Conservation (phyloP, 1,284 basidiomycete species). For the Leccinum fuscescens region DNA sequence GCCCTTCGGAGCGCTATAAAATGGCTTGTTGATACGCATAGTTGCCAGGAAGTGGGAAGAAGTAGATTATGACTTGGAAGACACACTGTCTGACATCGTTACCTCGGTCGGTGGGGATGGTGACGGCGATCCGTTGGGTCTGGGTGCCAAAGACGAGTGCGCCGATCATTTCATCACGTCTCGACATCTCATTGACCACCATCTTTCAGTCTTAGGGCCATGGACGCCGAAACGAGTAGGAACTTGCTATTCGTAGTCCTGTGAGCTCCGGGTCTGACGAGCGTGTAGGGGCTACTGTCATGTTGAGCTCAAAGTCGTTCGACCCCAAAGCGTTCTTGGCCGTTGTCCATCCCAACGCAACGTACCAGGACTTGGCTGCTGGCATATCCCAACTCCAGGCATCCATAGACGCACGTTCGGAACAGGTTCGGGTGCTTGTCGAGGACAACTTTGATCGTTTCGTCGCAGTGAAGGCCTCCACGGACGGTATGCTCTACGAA, state of each 20-base stretch:
- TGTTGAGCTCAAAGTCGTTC: conserved; percentile 91
- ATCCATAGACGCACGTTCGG: conserved; percentile 85
- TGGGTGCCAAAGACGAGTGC: conserved; percentile 63
- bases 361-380: conserved; percentile 84
- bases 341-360: conserved; percentile 92
- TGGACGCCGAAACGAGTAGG: conserved; percentile 73
- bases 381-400: conserved; percentile 73
- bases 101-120: conserved; percentile 52
- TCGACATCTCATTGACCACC: conserved; percentile 8
- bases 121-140: conserved; percentile 68
- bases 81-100: conserved; percentile 60
- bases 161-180: conserved; percentile 21
- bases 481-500: conserved; percentile 68
- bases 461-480: conserved; percentile 95
- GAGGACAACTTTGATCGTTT: conserved; percentile 99
- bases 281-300: conserved; percentile 67
- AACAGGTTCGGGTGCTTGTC: conserved; percentile 91
- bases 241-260: neutral
- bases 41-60: conserved; percentile 73
- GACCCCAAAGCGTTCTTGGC: conserved; percentile 94
- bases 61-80: conserved; percentile 72
- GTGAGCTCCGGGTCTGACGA: conserved; percentile 16
- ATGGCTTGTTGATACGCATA: conserved; percentile 6
- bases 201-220: conserved; percentile 51
- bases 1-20: conserved; percentile 14